phyloP scores from a whole-genome alignment of 345 rosid species.

The Syzygium jambos region DNA sequence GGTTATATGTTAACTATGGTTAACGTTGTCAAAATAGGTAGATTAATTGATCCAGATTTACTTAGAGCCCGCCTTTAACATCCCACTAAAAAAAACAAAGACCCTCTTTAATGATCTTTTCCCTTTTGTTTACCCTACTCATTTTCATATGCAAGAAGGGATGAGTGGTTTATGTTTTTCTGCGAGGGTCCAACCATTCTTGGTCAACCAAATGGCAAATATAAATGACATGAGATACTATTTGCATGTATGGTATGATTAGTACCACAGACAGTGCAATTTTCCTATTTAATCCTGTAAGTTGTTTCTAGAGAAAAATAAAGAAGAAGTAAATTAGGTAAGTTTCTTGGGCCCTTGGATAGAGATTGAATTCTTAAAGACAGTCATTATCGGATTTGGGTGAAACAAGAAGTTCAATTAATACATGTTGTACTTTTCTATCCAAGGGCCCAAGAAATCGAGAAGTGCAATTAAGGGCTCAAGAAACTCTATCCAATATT shows the following conservation, averaged over 20 bases:
- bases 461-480: too few relatives aligned
- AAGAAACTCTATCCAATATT: neutral
- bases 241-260: neutral
- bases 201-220: neutral
- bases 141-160: neutral
- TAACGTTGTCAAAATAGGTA: neutral
- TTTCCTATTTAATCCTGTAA: too few relatives aligned
- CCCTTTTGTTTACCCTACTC: neutral
- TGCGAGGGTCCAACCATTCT: neutral
- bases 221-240: neutral
- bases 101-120: neutral
- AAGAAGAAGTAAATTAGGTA: neutral
- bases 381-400: neutral
- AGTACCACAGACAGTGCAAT: neutral
- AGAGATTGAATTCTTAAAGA: neutral
- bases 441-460: too few relatives aligned
- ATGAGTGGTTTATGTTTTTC: neutral
- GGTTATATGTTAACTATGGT: neutral
- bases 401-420: too few relatives aligned
- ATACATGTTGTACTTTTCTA: too few relatives aligned
- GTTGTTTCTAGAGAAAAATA: neutral
- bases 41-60: neutral
- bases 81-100: neutral
- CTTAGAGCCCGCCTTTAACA: neutral
- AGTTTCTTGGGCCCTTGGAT: neutral